Evolutionary conservation across 1,284 basidiomycete species (phyloP), one percentile per base, ranked within the genome.

Genomic region (Pseudomicrostroma phylloplanum): DNA sequence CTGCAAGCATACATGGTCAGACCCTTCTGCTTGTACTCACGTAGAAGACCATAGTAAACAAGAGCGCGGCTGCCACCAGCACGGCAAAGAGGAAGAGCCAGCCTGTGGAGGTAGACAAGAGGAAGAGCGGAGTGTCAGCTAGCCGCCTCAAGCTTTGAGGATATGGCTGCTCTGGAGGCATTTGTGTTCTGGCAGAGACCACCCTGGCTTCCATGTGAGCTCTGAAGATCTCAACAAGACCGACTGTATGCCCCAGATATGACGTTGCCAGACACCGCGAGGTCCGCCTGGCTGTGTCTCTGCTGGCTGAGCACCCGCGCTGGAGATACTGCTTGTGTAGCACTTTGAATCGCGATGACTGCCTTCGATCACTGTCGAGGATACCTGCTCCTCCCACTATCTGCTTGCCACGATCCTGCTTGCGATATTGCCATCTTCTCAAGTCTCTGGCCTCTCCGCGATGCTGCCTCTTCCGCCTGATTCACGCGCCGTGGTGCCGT

Each of bases 41-140:
- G 8, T 57, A 42, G 30, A 78, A 78, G 59, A 78, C 77, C 77
- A 78, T 78, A 43, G 76, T 76, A 61, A 78, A 78, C 46, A 78
- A 72, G 39, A 78, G 69, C 46, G 70, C 70, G 39, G 77, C 77
- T 53, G 77, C 67, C 42, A 78, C 64, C 62, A 78, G 67, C 57
- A 78, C 74, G 56, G 76, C 72, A 43, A 78, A 63, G 48, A 78
- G 69, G 66, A 72, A 78, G 15, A 78, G 69, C 77, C 77, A 76
- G 39, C 74, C 76, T 76, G 61, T 26, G 21, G 26, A 25, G 51
- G 51, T 19, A 19, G 25, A 19, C 7, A 25, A 25, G 13, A 25
- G 51, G 15, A 19, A 6, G 51, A 19, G 43, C 43, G 12, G 17
- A 48, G 6, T 48, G 43, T 48, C 43, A 48, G 43, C 43, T 48